Conservation (phyloP, 257 asterid genomes). For the Solanum acaule region DNA sequence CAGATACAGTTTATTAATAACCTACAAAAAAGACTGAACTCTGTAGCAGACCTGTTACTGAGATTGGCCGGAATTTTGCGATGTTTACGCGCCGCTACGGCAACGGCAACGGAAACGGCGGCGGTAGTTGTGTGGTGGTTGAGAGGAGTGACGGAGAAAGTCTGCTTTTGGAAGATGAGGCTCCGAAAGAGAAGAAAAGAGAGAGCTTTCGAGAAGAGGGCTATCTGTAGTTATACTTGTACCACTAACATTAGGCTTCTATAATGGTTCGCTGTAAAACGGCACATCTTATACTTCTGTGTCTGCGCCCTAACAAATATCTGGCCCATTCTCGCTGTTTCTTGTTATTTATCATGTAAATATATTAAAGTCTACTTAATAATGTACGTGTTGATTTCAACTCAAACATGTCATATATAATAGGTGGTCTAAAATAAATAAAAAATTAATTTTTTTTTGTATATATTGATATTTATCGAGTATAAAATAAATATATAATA, state of each 20-base stretch:
- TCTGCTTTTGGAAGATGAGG: constrained; percentile 8
- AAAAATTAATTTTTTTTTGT: too few species aligned
- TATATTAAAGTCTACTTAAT: too few species aligned
- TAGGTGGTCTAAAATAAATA: too few species aligned
- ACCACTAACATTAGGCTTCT: background rate
- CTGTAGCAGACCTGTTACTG: background rate
- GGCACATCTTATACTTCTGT: background rate
- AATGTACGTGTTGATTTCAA: too few species aligned
- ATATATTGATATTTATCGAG: too few species aligned
- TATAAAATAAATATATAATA: too few species aligned
- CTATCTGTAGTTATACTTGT: background rate
- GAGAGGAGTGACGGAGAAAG: background rate
- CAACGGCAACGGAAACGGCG: background rate
- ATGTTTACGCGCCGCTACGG: background rate
- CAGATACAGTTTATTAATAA: background rate
- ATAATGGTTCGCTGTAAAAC: background rate
- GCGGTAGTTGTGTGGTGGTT: background rate
- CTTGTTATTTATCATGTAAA: background rate
- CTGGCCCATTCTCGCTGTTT: background rate
- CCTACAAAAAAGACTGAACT: background rate
- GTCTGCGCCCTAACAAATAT: background rate
- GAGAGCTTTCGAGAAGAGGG: constrained; percentile 14
- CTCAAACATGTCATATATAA: too few species aligned
- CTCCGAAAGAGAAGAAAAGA: background rate
- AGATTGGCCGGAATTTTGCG: background rate